phyloP scores from a whole-genome alignment of 495 filamentous ascomycete species.

The Thozetella sp. region DNA sequence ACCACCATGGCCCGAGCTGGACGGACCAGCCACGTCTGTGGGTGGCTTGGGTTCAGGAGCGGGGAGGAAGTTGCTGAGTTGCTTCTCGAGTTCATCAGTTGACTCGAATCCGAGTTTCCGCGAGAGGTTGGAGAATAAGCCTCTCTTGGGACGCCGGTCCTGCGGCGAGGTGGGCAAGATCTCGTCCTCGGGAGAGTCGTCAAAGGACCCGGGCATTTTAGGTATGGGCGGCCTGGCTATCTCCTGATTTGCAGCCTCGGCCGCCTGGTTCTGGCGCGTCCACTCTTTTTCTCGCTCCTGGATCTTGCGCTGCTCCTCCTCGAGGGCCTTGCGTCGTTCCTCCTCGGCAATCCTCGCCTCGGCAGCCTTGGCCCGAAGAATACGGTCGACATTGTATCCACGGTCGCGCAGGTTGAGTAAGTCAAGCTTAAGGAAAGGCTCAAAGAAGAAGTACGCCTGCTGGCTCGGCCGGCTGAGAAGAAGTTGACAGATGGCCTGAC shows the following conservation, averaged over 20 bases:
- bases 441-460: slow-evolving; percentile 81
- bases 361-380: slow-evolving; percentile 79
- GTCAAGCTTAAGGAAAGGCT: slow-evolving; percentile 79
- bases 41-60: not conserved
- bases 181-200: slow-evolving; percentile 58
- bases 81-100: slow-evolving; percentile 34
- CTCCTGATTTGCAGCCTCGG: slow-evolving; percentile 33
- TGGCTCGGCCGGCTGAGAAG: slow-evolving; percentile 83
- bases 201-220: slow-evolving; percentile 71
- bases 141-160: slow-evolving; percentile 21
- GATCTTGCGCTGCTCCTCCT: slow-evolving; percentile 70
- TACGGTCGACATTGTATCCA: slow-evolving; percentile 94
- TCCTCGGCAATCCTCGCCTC: slow-evolving; percentile 86
- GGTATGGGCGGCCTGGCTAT: slow-evolving; percentile 28
- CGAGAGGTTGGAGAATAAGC: slow-evolving; percentile 65
- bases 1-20: not conserved
- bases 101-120: slow-evolving; percentile 66
- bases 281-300: slow-evolving; percentile 60
- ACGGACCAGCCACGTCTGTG: not conserved
- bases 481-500: slow-evolving; percentile 75
- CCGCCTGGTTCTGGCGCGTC: slow-evolving; percentile 41
- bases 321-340: slow-evolving; percentile 72
- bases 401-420: slow-evolving; percentile 75
- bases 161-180: slow-evolving; percentile 16
- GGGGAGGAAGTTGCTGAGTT: slow-evolving; percentile 40